phyloP scores from a whole-genome alignment of 2,329 filamentous ascomycete species.

The Epichloe hybrida region DNA sequence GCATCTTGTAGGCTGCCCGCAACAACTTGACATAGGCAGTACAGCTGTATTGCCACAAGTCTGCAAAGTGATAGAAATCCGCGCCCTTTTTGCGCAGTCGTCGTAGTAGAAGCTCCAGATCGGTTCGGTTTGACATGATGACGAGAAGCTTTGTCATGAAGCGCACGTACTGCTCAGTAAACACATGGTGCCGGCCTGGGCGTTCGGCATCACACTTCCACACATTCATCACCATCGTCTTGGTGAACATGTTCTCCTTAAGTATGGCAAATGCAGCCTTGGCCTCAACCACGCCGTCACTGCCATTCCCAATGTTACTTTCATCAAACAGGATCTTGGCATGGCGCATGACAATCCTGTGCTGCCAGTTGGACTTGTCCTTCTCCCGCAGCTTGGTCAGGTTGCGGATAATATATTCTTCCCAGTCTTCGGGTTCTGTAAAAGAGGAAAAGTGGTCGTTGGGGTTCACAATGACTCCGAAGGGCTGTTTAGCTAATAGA shows the following conservation, averaged over 20 bases:
- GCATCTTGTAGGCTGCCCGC: constrained; percentile 33
- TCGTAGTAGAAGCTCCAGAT: constrained; percentile 64
- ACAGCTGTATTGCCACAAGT: constrained; percentile 45
- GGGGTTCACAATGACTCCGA: constrained; percentile 24
- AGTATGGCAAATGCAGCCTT: constrained; percentile 71
- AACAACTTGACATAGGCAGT: constrained; percentile 39
- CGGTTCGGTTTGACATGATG: constrained; percentile 59
- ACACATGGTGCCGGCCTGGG: constrained; percentile 79
- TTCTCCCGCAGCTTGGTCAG: constrained; percentile 45
- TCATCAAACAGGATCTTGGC: constrained; percentile 41
- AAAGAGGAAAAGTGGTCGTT: constrained; percentile 23
- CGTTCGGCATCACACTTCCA: constrained; percentile 86
- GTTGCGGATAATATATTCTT: constrained; percentile 38
- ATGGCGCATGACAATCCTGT: constrained; percentile 73
- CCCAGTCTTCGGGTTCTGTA: constrained; percentile 42
- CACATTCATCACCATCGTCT: constrained; percentile 87
- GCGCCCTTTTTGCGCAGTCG: constrained; percentile 74
- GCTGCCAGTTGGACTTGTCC: constrained; percentile 92
- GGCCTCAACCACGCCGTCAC: constrained; percentile 48
- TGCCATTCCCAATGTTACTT: constrained; percentile 22
- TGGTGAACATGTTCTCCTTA: constrained; percentile 63
- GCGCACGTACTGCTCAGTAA: constrained; percentile 72
- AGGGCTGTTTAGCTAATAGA: constrained; percentile 43
- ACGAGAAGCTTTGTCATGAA: constrained; percentile 68
- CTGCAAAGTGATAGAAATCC: constrained; percentile 53